A percentile compares a stretch with the other conserved stretches of the same genome.
Evolutionary conservation across 2,329 filamentous ascomycete genomes (phyloP).

Genomic region (Diaporthe vexans): DNA sequence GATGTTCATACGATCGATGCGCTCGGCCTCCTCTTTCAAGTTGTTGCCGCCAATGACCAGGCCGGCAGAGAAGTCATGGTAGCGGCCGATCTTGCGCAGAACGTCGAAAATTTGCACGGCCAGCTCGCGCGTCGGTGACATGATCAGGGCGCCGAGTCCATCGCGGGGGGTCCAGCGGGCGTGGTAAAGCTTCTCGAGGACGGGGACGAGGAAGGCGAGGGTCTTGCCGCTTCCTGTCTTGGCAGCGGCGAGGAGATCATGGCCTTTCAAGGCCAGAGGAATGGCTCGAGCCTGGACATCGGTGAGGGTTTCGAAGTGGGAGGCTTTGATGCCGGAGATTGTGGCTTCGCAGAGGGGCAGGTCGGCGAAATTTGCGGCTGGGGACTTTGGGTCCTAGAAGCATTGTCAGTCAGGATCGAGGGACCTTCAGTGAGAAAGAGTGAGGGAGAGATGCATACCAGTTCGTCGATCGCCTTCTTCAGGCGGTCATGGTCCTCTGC

Average conservation of each 20-base stretch:
- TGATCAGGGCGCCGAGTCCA: constrained; percentile 90
- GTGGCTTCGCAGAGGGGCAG: constrained; percentile 90
- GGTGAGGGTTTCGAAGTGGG: constrained; percentile 91
- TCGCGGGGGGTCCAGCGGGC: constrained; percentile 91
- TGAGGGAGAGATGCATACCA: constrained; percentile 56
- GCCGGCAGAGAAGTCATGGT: constrained; percentile 92
- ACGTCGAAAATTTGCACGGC: constrained; percentile 98
- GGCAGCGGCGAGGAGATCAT: constrained; percentile 92
- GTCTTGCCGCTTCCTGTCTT: constrained; percentile 98
- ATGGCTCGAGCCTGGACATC: constrained; percentile 94
- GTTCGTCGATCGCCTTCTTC: constrained; percentile 71
- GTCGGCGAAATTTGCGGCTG: constrained; percentile 80
- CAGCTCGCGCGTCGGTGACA: constrained; percentile 94
- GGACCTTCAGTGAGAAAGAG: not conserved
- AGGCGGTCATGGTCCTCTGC: constrained; percentile 45
- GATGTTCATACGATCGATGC: constrained; percentile 87
- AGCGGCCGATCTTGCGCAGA: constrained; percentile 87
- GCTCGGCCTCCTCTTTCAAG: constrained; percentile 86
- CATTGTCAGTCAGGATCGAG: not conserved
- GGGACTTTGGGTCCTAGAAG: constrained; percentile 70
- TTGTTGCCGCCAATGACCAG: constrained; percentile 95
- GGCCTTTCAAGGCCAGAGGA: constrained; percentile 85
- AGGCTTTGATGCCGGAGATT: constrained; percentile 81
- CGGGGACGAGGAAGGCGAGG: constrained; percentile 89
- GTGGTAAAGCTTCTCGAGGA: constrained; percentile 92